Evolutionary conservation across 2,329 filamentous ascomycete genomes (phyloP), one percentile per base, ranked within the genome.

Genomic region (Penicillium thymicola): DNA sequence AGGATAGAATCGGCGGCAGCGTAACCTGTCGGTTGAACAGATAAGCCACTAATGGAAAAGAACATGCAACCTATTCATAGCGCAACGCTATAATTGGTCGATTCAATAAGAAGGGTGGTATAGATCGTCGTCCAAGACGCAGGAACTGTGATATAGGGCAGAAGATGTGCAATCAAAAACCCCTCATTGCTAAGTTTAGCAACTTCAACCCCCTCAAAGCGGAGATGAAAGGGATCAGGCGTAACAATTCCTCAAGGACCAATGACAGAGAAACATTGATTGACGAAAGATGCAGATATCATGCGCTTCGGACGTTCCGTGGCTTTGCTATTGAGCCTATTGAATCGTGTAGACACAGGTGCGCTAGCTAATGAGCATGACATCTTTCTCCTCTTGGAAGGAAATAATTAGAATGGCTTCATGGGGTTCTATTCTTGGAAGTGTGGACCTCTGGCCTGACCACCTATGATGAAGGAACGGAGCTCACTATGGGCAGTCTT

Each of bases 161-260:
- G 44, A 47, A 5, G 28, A 36, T 25, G 8, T 47, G 44, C 28
- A 47, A 23, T 16, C 3, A 4, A 10, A 23, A 23, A 9, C 27
- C 30, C 18, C 16, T 28, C n/a, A 27, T 27, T 44, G 21, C 50
- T 52, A 52, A 52, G 50, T 36, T 36, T 52, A 52, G 50, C 32
- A 52, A 27, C 23, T 27, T 18, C 14, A 36, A 25, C 49, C 13
- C n/a, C n/a, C 16, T 5, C 14, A 16, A 28, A 43, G 7, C 23
- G 23, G 8, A 43, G 27, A 14, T n/a, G 4, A 14, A 8, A 10
- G 3, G 6, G 9, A 44, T 21, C 18, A 30, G 13, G 5, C 18
- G 16, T 36, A 13, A 44, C 14, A 6, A 30, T 34, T 52, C 6
- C 5, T 23, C n/a, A n/a, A n/a, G 5, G 21, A 23, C 44, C 30